Evolutionary conservation across 164 flowering plant genomes (phyloP).

Genomic region (Macadamia integrifolia): DNA sequence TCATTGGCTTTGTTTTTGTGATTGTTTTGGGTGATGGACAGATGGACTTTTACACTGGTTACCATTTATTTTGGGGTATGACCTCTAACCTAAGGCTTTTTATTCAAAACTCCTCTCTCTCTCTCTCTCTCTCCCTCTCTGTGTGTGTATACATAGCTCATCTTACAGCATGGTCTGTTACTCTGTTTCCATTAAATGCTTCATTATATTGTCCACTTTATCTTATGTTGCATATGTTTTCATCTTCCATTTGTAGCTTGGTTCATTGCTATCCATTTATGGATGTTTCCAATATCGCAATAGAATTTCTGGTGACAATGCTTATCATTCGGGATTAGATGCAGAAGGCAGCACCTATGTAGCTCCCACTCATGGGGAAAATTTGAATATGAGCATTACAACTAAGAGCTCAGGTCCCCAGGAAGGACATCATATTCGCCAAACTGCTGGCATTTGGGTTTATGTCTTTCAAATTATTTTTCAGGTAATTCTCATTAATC

Average conservation of each 20-base stretch:
- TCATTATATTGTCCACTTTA: background rate
- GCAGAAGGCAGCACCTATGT: slow-evolving; percentile 41
- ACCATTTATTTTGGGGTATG: slow-evolving; percentile 93
- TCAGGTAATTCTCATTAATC: slow-evolving; percentile 47
- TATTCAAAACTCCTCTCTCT: background rate
- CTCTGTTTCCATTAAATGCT: background rate
- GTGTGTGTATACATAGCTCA: background rate
- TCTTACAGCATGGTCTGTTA: background rate
- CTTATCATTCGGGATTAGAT: slow-evolving; percentile 31
- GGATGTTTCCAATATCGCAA: slow-evolving; percentile 65
- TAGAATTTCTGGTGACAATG: slow-evolving; percentile 35
- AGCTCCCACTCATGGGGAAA: slow-evolving; percentile 16
- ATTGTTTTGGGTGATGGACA: slow-evolving; percentile 24
- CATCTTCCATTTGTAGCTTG: slow-evolving; percentile 46
- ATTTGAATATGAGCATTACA: slow-evolving; percentile 14
- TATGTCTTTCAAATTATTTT: slow-evolving; percentile 70
- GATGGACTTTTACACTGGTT: slow-evolving; percentile 85
- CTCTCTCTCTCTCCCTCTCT: background rate
- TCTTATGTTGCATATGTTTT: slow-evolving; percentile 7
- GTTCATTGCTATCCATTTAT: slow-evolving; percentile 56
- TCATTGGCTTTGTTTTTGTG: background rate
- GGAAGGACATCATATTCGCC: slow-evolving; percentile 22
- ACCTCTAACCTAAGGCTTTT: slow-evolving; percentile 5
- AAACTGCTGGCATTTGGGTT: slow-evolving; percentile 61
- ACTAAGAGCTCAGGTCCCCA: slow-evolving; percentile 16